Conservation (phyloP, 2,329 filamentous ascomycete species). For the Monilinia fructigena region DNA sequence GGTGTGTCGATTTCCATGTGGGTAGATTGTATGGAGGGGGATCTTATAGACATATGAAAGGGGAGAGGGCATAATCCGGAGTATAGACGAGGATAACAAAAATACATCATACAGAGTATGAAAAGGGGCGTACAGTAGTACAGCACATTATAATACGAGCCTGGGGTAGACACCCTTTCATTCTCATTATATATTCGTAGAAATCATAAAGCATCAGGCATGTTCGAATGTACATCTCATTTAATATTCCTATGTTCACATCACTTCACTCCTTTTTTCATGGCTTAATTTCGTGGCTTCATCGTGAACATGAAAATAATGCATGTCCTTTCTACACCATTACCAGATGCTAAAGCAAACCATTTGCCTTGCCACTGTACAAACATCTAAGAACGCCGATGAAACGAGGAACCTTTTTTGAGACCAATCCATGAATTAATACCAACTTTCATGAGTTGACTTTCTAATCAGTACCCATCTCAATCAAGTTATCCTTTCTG, state of each 20-base stretch:
- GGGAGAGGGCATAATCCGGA: conserved; percentile 17
- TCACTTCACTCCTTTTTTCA: conserved; percentile 8
- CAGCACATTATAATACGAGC: neutral
- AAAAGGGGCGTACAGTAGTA: neutral
- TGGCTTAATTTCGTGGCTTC: conserved; percentile 15
- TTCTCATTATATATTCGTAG: conserved; percentile 19
- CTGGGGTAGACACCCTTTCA: conserved; percentile 22
- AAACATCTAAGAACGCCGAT: conserved; percentile 36
- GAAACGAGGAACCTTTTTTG: conserved; percentile 27
- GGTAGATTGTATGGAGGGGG: neutral
- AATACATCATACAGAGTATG: conserved; percentile 24
- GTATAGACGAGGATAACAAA: conserved; percentile 23
- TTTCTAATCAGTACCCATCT: conserved; percentile 41
- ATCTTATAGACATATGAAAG: conserved; percentile 18
- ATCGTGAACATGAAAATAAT: conserved; percentile 23
- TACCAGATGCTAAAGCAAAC: conserved; percentile 39
- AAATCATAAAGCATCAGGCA: conserved; percentile 18
- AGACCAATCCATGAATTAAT: conserved; percentile 19
- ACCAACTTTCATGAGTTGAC: conserved; percentile 15
- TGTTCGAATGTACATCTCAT: conserved; percentile 19
- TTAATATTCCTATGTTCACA: conserved; percentile 20
- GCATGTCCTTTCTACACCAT: conserved; percentile 34
- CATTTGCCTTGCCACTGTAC: conserved; percentile 32
- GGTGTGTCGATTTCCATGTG: neutral
- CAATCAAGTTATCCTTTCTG: conserved; percentile 44